Evolutionary conservation across 768 basidiomycete genomes (phyloP).

Genomic region (Naganishia randhawae): DNA sequence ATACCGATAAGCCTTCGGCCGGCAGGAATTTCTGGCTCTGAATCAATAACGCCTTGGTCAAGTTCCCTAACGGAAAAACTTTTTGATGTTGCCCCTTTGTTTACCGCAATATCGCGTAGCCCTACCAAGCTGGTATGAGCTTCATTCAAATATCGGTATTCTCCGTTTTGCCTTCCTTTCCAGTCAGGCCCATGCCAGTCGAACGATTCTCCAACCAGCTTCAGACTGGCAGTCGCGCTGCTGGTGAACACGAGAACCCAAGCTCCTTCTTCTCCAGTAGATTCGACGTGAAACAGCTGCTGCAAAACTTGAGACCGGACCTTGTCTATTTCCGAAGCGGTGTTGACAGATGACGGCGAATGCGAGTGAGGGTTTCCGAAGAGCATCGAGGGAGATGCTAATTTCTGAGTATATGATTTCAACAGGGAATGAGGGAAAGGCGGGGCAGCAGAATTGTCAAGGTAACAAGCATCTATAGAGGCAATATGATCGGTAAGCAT

Average conservation of each 20-base stretch:
- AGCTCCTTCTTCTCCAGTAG: neutral
- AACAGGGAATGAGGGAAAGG: conserved; percentile 32
- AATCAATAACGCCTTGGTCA: neutral
- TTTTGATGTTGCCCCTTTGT: neutral
- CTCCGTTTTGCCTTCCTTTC: neutral
- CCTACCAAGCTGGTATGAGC: conserved; percentile 34
- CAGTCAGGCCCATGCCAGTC: conserved; percentile 22
- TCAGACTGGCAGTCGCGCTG: conserved; percentile 35
- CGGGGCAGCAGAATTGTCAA: conserved; percentile 38
- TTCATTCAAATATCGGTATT: conserved; percentile 25
- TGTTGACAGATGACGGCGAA: conserved; percentile 27
- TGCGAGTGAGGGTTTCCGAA: conserved; percentile 39
- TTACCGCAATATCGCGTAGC: conserved; percentile 23
- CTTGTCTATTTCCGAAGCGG: conserved; percentile 26
- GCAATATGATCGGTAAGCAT: neutral
- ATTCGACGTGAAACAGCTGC: conserved; percentile 32
- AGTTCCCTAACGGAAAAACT: conserved; percentile 13
- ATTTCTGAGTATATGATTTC: neutral
- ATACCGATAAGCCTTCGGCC: conserved; percentile 31
- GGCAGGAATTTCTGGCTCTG: neutral
- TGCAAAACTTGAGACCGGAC: conserved; percentile 30
- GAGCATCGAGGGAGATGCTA: conserved; percentile 23
- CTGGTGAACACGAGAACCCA: conserved; percentile 42
- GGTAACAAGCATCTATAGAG: conserved; percentile 26
- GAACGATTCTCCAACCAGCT: conserved; percentile 35